Conservation (phyloP, 2,329 filamentous ascomycete species). For the Fusarium dlaminii region DNA sequence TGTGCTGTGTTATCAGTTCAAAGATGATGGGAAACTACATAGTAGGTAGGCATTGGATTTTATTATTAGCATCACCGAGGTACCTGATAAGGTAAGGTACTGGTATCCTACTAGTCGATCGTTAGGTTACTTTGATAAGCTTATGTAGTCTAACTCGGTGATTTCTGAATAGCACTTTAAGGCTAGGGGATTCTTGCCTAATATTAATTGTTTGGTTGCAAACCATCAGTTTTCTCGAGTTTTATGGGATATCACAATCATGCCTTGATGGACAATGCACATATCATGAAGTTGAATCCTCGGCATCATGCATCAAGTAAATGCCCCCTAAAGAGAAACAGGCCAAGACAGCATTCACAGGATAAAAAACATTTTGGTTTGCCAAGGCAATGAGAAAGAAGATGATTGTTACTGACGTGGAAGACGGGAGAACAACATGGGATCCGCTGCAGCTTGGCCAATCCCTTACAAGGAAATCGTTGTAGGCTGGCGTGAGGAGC, state of each 20-base stretch:
- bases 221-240: not conserved
- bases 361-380: not conserved
- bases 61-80: not conserved
- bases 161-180: not conserved
- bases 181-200: not conserved
- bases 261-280: not conserved
- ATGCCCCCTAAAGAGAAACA: not conserved
- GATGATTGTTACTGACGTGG: conserved; percentile 15
- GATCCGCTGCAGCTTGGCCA: conserved; percentile 10
- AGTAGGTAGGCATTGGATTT: not conserved
- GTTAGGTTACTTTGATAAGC: not conserved
- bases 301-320: conserved; percentile 1
- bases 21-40: not conserved
- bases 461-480: conserved; percentile 6
- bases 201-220: not conserved
- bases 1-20: not conserved
- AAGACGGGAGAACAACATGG: conserved; percentile 24
- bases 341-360: not conserved
- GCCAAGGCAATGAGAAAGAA: conserved; percentile 24
- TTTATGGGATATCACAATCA: not conserved
- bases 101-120: not conserved
- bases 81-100: not conserved
- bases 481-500: conserved; percentile 12
- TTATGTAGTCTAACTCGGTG: not conserved
- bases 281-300: conserved; percentile 8